A percentile compares a stretch with the other conserved stretches of the same genome.
These are phyloP conservation scores for Monosporozyma aerobia DNA, from an alignment of 805 yeast genomes.

Conservation along the genomic window DNA sequence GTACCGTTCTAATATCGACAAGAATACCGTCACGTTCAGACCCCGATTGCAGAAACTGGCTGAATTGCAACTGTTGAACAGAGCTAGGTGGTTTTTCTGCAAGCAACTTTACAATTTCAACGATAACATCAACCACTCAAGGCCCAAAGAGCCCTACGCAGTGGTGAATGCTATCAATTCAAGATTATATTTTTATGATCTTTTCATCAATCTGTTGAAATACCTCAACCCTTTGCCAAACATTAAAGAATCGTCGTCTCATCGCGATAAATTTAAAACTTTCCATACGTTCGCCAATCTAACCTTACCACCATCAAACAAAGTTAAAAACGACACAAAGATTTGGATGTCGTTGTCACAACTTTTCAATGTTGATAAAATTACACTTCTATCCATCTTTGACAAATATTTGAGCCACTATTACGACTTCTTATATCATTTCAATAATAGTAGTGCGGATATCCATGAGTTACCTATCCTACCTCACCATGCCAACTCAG, in stretches of 20 bases:
- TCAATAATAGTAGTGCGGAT: slow-evolving; percentile 2
- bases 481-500: slow-evolving; percentile 21
- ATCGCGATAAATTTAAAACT: neutral
- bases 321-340: slow-evolving; percentile 8
- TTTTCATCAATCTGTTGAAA: slow-evolving; percentile 31
- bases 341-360: slow-evolving; percentile 25
- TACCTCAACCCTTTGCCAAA: neutral
- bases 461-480: slow-evolving; percentile 1
- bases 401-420: slow-evolving; percentile 23
- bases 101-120: slow-evolving; percentile 52
- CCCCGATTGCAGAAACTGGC: slow-evolving; percentile 60
- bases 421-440: slow-evolving; percentile 26
- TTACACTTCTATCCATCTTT: slow-evolving; percentile 14
- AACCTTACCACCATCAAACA: neutral
- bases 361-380: slow-evolving; percentile 6
- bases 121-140: slow-evolving; percentile 6
- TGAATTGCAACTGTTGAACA: slow-evolving; percentile 52
- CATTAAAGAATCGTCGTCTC: neutral
- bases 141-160: neutral
- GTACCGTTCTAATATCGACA: slow-evolving; percentile 47
- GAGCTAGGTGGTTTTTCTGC: slow-evolving; percentile 54
- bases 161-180: neutral
- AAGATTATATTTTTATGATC: slow-evolving; percentile 31
- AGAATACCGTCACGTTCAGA: slow-evolving; percentile 47
- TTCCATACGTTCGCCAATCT: neutral